Percentiles rank a stretch among this genome's conserved stretches.
phyloP scores from a whole-genome alignment of 768 basidiomycete genomes.

The Leccinellum albellum region DNA sequence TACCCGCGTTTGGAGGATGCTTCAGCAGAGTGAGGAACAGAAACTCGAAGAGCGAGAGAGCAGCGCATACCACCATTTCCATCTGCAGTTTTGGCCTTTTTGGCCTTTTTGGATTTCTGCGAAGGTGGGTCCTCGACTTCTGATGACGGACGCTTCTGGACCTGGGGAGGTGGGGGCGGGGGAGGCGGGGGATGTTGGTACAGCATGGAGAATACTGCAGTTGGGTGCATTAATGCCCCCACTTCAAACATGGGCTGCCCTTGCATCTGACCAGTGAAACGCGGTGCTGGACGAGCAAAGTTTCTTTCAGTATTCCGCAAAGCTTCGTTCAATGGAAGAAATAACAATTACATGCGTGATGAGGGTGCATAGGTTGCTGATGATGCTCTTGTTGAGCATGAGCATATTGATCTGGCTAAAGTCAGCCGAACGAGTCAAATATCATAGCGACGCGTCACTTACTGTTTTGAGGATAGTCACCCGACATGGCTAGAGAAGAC shows the following conservation, averaged over 20 bases:
- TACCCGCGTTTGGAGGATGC: slow-evolving; percentile 60
- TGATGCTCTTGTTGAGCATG: slow-evolving; percentile 35
- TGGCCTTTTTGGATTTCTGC: slow-evolving; percentile 47
- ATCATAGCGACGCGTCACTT: slow-evolving; percentile 26
- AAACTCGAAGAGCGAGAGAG: slow-evolving; percentile 1
- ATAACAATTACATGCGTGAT: slow-evolving; percentile 32
- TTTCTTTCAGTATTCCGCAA: slow-evolving; percentile 54
- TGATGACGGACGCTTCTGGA: slow-evolving; percentile 35
- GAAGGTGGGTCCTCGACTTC: slow-evolving; percentile 39
- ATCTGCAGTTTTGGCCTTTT: slow-evolving; percentile 36
- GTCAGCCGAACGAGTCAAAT: slow-evolving; percentile 17
- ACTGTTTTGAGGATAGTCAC: slow-evolving; percentile 43
- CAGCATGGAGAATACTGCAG: slow-evolving; percentile 27
- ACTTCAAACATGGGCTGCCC: slow-evolving; percentile 32
- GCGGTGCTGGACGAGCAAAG: slow-evolving; percentile 57
- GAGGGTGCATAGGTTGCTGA: slow-evolving; percentile 25
- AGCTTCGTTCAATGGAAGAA: slow-evolving; percentile 31
- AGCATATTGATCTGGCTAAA: slow-evolving; percentile 29
- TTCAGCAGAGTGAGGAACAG: slow-evolving; percentile 17
- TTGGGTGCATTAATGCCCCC: slow-evolving; percentile 30
- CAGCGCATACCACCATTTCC: slow-evolving; percentile 30
- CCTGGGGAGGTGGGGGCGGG: slow-evolving; percentile 24
- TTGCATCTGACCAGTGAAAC: slow-evolving; percentile 36
- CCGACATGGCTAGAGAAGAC: slow-evolving; percentile 36
- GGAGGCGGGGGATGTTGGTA: slow-evolving; percentile 28